Conservation (phyloP, 1,284 basidiomycete species). For the Rhodotorula mucilaginosa region DNA sequence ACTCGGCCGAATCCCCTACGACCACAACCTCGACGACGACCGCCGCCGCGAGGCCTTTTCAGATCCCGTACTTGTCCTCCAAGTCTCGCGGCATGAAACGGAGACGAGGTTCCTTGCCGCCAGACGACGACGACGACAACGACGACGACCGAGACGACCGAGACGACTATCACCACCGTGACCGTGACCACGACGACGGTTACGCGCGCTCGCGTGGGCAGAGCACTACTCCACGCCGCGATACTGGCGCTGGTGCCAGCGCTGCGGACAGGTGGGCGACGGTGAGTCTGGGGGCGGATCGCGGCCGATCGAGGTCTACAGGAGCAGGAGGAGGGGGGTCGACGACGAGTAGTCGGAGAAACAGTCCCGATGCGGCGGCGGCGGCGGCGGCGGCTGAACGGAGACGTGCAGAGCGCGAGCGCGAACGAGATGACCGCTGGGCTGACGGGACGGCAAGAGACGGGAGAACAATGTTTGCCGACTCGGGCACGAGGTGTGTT, state of each 20-base stretch:
- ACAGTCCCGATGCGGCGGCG: too few species aligned
- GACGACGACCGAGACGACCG: background rate
- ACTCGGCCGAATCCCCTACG: background rate
- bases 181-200: background rate
- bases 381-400: background rate
- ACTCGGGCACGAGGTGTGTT: too few species aligned
- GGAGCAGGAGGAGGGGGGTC: background rate
- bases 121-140: background rate
- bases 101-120: background rate
- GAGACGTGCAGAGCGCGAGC: conserved; percentile 3
- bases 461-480: too few species aligned
- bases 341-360: background rate
- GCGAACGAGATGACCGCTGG: background rate
- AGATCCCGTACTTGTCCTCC: conserved; percentile 16
- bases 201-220: too few species aligned
- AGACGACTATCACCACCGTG: background rate
- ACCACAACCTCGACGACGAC: background rate
- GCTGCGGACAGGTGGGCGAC: too few species aligned
- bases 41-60: conserved; percentile 1
- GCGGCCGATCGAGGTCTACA: too few species aligned
- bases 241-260: too few species aligned
- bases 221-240: too few species aligned
- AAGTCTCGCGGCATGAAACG: conserved; percentile 14
- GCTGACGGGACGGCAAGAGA: background rate
- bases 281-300: background rate